Percentiles rank a stretch among this genome's conserved stretches.
These are phyloP conservation scores for Trypanosoma cruzi DNA, from an alignment of 208 protist species.

Conservation along the genomic window DNA sequence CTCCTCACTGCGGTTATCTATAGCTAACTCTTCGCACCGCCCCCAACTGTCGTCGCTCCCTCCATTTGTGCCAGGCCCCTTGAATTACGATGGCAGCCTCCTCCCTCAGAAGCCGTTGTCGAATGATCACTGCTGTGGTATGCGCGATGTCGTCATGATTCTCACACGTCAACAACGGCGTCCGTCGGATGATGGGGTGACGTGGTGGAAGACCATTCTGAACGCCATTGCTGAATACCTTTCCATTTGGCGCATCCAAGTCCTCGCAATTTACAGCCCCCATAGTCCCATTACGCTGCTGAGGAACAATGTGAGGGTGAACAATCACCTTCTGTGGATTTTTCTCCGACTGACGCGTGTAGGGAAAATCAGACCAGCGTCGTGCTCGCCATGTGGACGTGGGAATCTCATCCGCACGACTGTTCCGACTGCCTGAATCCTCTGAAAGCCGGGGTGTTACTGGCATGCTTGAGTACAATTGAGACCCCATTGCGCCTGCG, in stretches of 20 bases:
- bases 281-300: neutral
- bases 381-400: neutral
- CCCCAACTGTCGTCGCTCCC: conserved; percentile 1
- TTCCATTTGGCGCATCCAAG: neutral
- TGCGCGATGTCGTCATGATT: neutral
- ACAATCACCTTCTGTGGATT: neutral
- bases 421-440: neutral
- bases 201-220: neutral
- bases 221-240: neutral
- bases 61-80: conserved; percentile 39
- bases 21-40: conserved; percentile 4
- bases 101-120: conserved; percentile 40
- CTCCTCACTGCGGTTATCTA: neutral
- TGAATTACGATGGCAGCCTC: conserved; percentile 65
- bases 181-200: neutral
- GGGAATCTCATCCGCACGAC: neutral
- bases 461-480: neutral
- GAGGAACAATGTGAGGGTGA: neutral
- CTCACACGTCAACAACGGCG: neutral
- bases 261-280: neutral
- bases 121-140: conserved; percentile 20
- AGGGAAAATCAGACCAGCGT: neutral
- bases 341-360: neutral
- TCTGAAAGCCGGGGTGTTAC: neutral
- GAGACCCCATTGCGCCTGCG: neutral